Conservation (phyloP, 1,284 basidiomycete species). For the Athelia sp. region DNA sequence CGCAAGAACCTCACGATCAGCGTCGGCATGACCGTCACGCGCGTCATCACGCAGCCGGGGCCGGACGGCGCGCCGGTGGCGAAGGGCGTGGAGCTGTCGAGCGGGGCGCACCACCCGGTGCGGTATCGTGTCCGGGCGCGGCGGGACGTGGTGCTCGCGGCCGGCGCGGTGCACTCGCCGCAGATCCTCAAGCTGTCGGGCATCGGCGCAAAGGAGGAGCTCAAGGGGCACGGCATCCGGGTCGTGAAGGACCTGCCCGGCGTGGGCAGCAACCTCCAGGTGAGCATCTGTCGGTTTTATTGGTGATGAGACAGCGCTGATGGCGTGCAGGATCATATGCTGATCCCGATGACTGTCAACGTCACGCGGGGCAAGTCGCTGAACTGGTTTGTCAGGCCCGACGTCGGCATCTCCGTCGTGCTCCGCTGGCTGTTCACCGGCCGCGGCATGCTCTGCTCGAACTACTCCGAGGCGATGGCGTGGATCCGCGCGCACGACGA, state of each 20-base stretch:
- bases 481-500: constrained; percentile 12
- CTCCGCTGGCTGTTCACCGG: constrained; percentile 26
- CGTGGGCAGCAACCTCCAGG: constrained; percentile 29
- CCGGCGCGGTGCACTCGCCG: constrained; percentile 16
- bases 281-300: constrained; percentile 3
- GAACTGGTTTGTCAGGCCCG: constrained; percentile 25
- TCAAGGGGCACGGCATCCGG: constrained; percentile 19
- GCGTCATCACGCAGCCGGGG: not conserved
- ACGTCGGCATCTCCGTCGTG: constrained; percentile 19
- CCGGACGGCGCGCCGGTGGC: not conserved
- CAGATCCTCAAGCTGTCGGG: constrained; percentile 27
- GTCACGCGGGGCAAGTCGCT: constrained; percentile 23
- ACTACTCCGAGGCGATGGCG: constrained; percentile 18
- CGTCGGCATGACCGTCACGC: constrained; percentile 7
- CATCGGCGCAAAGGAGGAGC: constrained; percentile 22
- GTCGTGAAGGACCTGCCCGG: constrained; percentile 19
- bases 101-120: not conserved
- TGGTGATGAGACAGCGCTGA: not conserved
- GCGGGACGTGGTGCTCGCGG: not conserved
- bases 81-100: not conserved
- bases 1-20: constrained; percentile 33
- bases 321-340: constrained; percentile 19
- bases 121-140: not conserved
- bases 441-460: constrained; percentile 23
- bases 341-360: constrained; percentile 22